Evolutionary conservation across 2,329 filamentous ascomycete genomes (phyloP).

Genomic region (Thielaviopsis ethacetica): DNA sequence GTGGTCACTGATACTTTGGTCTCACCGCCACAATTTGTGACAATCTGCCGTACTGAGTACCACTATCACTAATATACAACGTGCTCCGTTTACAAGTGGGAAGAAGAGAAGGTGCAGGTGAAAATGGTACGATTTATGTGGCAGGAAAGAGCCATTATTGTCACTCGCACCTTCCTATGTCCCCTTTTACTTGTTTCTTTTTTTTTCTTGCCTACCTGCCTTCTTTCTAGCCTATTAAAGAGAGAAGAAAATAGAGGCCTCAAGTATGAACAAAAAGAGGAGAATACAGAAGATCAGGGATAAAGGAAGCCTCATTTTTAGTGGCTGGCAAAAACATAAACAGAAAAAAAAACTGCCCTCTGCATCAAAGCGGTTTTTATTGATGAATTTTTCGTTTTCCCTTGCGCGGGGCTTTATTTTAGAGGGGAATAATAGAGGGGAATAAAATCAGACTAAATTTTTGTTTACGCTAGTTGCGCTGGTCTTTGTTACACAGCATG

Average conservation of each 20-base stretch:
- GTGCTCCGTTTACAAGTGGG: neutral
- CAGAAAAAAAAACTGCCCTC: neutral
- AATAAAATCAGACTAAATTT: neutral
- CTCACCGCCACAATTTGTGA: neutral
- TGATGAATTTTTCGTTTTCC: neutral
- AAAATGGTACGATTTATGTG: neutral
- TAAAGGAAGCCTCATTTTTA: neutral
- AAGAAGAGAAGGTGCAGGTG: neutral
- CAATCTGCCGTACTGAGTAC: neutral
- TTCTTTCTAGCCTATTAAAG: neutral
- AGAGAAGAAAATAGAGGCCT: neutral
- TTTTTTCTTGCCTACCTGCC: neutral
- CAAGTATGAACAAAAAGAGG: neutral
- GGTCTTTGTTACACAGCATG: constrained; percentile 8
- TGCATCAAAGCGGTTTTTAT: neutral
- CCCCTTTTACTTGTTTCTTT: neutral
- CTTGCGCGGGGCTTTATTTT: neutral
- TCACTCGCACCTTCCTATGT: neutral
- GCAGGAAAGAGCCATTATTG: neutral
- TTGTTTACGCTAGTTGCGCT: neutral
- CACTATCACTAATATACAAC: neutral
- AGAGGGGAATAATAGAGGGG: neutral
- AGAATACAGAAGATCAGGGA: neutral
- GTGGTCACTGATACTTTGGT: neutral
- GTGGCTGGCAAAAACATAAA: neutral